Percentiles rank a stretch among this genome's conserved stretches.
Evolutionary conservation across 352 stramenopile species (phyloP).

Genomic region (Phytophthora crassamura): DNA sequence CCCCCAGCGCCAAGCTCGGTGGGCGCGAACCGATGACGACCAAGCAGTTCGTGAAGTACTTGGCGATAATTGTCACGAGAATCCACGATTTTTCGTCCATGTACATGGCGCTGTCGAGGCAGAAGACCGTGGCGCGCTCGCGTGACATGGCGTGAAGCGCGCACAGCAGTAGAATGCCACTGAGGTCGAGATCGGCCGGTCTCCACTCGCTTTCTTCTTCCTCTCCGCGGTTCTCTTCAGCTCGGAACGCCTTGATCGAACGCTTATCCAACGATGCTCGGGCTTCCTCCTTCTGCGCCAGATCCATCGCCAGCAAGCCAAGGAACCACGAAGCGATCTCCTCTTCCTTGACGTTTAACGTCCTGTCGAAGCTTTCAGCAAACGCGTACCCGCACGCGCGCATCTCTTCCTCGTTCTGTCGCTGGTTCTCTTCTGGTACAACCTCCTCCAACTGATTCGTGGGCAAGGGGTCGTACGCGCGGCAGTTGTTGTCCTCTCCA

Average conservation of each 20-base stretch:
- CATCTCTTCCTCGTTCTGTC: conserved; percentile 33
- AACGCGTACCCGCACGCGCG: conserved; percentile 29
- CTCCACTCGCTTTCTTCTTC: conserved; percentile 63
- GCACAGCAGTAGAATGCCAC: conserved; percentile 80
- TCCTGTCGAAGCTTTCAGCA: conserved; percentile 28
- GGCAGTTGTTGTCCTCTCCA: conserved; percentile 7
- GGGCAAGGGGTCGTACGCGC: neutral
- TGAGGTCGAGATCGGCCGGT: conserved; percentile 69
- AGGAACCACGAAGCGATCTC: conserved; percentile 80
- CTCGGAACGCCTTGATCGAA: conserved; percentile 3
- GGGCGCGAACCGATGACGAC: conserved; percentile 75
- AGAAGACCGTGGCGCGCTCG: conserved; percentile 72
- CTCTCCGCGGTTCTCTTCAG: conserved; percentile 30
- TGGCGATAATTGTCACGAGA: conserved; percentile 78
- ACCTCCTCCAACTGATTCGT: conserved; percentile 43
- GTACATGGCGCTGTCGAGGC: conserved; percentile 87
- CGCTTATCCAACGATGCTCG: conserved; percentile 13
- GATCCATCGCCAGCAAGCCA: conserved; percentile 66
- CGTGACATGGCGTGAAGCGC: conserved; percentile 82
- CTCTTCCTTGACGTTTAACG: conserved; percentile 61
- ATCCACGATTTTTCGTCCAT: conserved; percentile 90
- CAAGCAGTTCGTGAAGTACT: conserved; percentile 90
- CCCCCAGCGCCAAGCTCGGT: conserved; percentile 64
- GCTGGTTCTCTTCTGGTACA: conserved; percentile 18
- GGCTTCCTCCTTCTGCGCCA: conserved; percentile 45